These are phyloP conservation scores for Coprinellus aureogranulatus DNA, from an alignment of 768 basidiomycete species.

Conservation along the genomic window DNA sequence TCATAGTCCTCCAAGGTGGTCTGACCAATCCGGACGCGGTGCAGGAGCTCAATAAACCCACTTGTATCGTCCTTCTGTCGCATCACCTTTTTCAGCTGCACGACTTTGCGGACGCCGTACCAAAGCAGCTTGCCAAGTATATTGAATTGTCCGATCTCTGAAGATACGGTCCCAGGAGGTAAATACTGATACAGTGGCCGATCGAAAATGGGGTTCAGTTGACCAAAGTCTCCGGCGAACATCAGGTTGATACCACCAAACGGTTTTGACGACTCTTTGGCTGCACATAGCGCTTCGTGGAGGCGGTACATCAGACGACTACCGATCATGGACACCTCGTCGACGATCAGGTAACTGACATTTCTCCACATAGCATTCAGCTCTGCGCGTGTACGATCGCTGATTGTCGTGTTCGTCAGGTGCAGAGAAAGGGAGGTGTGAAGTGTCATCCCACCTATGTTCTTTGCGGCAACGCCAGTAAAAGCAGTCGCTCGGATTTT, in stretches of 20 bases:
- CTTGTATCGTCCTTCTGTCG: background rate
- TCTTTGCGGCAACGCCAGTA: background rate
- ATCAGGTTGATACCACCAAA: conserved; percentile 33
- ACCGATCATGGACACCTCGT: conserved; percentile 6
- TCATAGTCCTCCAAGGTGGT: background rate
- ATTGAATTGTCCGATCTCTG: background rate
- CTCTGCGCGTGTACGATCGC: background rate
- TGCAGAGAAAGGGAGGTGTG: background rate
- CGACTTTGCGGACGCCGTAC: background rate
- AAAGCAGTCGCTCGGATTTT: background rate
- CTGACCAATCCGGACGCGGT: background rate
- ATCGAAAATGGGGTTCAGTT: conserved; percentile 19
- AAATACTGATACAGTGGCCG: background rate
- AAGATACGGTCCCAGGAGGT: no score
- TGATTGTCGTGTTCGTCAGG: background rate
- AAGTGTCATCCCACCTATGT: background rate
- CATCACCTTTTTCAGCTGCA: background rate
- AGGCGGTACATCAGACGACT: conserved; percentile 2
- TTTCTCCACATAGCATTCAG: background rate
- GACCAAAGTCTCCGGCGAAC: conserved; percentile 34
- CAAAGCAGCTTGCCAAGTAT: background rate
- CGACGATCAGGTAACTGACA: background rate
- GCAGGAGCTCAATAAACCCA: background rate
- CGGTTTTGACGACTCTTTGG: conserved; percentile 8
- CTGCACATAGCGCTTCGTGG: conserved; percentile 1